Base-by-base conservation (phyloP, 257 asterid species). In the Lycium ferocissimum region DNA sequence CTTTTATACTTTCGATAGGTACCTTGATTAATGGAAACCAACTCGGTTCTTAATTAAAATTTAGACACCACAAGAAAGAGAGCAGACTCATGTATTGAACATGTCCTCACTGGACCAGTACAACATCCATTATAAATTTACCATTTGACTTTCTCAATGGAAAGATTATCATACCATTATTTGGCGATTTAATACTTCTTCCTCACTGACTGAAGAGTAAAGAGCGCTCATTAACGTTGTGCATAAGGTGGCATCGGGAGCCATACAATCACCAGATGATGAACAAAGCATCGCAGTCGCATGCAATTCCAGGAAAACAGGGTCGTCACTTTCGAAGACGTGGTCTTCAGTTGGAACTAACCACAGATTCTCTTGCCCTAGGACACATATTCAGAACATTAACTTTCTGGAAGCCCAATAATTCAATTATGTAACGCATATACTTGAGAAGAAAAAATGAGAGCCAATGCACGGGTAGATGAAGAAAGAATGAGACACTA, bases 231-330 rank as follows among this genome's bases (percentile, higher is more conserved):
- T 91, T 91, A 96, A 88, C 17, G 97, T 87, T 66, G 99, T 90
- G 89, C 98, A 94, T 91, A 93, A 85, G 17, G 95, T 96, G 80
- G 96, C 95, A 90, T 96, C 98, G 11, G 98, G 98, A 76, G 88
- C 58, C 94, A 95, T 85, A 88, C 94, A 94, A 88, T 95, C 98
- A 66, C 98, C 99, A 87, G 98, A 91, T 85, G 98, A 95, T 69
- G 88, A 88, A 88, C 93, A 94, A 54, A 96, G 89, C 85, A 90
- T 89, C 7, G 97, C 98, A 56, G 95, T 92, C 83, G 98, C 98
- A 88, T 94, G 98, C 89, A 96, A 89, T 89, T 96, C 97, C 83
- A 96, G 93, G 90, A 91, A 96, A 54, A 91, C 87, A 47, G 94
- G 92, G 73, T 94, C 97, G 71, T 35, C 59, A 9, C 91, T 90